phyloP scores from a whole-genome alignment of 257 asterid genomes.

The Solanum peruvianum region DNA sequence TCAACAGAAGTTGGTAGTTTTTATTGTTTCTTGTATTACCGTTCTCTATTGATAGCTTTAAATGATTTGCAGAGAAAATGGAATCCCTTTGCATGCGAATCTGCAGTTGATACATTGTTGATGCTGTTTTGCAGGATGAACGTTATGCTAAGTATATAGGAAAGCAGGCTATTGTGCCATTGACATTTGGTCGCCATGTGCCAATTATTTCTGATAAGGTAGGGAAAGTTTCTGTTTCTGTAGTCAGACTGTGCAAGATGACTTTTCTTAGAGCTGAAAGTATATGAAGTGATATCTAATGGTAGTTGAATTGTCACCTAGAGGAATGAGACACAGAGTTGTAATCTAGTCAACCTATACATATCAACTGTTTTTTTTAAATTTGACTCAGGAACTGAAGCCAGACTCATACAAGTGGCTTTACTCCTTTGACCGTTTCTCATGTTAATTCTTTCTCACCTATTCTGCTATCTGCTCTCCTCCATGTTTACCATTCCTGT shows the following conservation, averaged over 20 bases:
- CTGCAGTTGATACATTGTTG: background rate
- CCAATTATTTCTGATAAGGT: conserved; percentile 98
- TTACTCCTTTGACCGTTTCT: background rate
- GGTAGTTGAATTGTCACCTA: background rate
- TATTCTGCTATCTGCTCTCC: background rate
- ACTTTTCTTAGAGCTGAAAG: background rate
- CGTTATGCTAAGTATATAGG: conserved; percentile 87
- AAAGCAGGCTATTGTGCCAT: conserved; percentile 82
- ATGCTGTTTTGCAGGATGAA: conserved; percentile 57
- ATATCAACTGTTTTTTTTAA: background rate
- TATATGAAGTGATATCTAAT: background rate
- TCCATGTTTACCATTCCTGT: background rate
- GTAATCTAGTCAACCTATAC: background rate
- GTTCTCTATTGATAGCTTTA: background rate
- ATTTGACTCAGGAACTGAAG: background rate
- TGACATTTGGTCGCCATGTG: conserved; percentile 94
- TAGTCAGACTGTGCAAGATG: background rate
- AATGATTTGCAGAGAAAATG: background rate
- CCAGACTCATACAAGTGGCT: background rate
- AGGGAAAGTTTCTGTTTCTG: background rate
- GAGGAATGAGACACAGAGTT: background rate
- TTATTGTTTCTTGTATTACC: background rate
- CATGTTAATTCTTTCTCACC: background rate
- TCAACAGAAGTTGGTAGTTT: background rate
- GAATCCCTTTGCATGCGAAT: background rate